Evolutionary conservation across 805 yeast genomes (phyloP), one percentile per base, ranked within the genome.

Genomic region (Maudiozyma serrabonitensis): DNA sequence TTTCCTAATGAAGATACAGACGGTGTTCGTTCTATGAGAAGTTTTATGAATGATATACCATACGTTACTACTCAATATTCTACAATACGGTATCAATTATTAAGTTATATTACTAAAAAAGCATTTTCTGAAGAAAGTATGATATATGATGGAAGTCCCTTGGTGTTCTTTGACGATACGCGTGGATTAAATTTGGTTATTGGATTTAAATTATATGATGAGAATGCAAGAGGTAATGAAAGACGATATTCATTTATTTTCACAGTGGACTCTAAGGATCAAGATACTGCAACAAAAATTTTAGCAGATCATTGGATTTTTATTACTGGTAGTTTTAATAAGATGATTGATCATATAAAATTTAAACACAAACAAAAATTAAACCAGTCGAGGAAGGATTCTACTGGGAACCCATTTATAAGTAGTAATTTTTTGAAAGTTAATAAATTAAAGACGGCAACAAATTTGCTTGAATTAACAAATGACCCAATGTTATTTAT

Each of bases 191-290:
- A 87, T 28, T 63, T 84, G 7, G 73, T 77, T 13, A 70, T 77
- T 50, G 74, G 81, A 3, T 82, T 84, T 68, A 82, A 82, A 59
- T 62, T 83, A 31, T 70, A 71, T 40, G 91, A 84, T 61, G 66
- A 72, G 12, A 77, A 79, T 45, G 89, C 91, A 0, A 70, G 91
- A 49, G 91, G 91, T 1, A 78, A 84, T 1, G 89, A 84, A 60
- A 68, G 91, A 50, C 75, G 84, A 47, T 84, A 82, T 56, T 72
- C 83, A 0, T 61, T 82, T 18, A 72, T 82, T 50, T 78, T 82
- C 13, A 73, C 81, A 1, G 68, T 77, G 11, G 84, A 81, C 56
- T 67, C 73, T 19, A 86, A 78, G 51, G 58, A 67, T n/a, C 72
- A 67, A 15, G 61, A 53, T 5, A 21, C 46, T 3, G 50, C 63